These are phyloP conservation scores for Linum tenue DNA, from an alignment of 345 rosid species.

Conservation along the genomic window DNA sequence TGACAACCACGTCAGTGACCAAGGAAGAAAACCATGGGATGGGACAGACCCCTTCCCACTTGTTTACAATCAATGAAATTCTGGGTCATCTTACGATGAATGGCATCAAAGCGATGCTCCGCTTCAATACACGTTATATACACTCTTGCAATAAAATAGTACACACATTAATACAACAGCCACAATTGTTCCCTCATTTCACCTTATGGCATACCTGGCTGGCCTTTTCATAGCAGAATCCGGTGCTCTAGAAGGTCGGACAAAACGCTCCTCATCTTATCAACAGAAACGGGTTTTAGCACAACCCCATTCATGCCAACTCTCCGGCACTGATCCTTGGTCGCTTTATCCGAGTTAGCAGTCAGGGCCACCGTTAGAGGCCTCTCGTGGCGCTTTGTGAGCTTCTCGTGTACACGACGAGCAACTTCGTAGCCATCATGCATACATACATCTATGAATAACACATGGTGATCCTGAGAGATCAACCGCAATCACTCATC, in stretches of 20 bases:
- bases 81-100: too few relatives aligned
- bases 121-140: too few relatives aligned
- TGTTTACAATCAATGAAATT: too few relatives aligned
- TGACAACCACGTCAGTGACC: too few relatives aligned
- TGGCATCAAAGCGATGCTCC: too few relatives aligned
- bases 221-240: conserved; percentile 32
- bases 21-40: too few relatives aligned
- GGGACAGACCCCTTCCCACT: too few relatives aligned
- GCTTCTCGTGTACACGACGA: conserved; percentile 47
- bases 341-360: conserved; percentile 56
- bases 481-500: conserved; percentile 62
- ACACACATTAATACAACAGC: too few relatives aligned
- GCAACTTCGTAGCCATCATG: conserved; percentile 63
- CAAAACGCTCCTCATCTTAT: conserved; percentile 68
- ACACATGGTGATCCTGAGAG: conserved; percentile 69
- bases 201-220: conserved; percentile 11
- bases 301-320: conserved; percentile 73
- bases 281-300: conserved; percentile 71
- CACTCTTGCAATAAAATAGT: too few relatives aligned
- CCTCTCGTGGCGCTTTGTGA: conserved; percentile 55
- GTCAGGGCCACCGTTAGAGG: conserved; percentile 82
- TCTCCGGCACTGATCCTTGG: conserved; percentile 75
- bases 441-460: conserved; percentile 61
- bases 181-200: neutral
- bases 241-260: conserved; percentile 64